Conservation (phyloP, 352 stramenopile species). For the Pythium guiyangense region DNA sequence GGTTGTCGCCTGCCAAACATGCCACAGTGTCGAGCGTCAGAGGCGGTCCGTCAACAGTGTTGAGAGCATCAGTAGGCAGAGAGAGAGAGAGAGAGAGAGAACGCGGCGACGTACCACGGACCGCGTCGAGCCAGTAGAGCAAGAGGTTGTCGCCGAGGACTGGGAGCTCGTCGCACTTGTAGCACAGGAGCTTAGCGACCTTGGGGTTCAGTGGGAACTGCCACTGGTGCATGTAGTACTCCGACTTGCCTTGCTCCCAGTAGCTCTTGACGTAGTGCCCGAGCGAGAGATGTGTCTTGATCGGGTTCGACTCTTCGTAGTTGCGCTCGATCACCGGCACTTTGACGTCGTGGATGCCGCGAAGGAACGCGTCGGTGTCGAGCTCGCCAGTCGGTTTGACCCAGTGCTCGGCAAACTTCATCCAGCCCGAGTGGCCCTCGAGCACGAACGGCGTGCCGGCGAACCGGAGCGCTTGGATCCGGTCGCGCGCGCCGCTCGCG, state of each 20-base stretch:
- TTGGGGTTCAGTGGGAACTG: slow-evolving; percentile 89
- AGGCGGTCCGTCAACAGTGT: too few species aligned
- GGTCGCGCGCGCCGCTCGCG: slow-evolving; percentile 40
- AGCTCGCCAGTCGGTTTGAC: slow-evolving; percentile 51
- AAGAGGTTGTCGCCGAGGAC: slow-evolving; percentile 91
- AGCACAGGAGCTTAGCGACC: slow-evolving; percentile 69
- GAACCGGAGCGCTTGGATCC: slow-evolving; percentile 58
- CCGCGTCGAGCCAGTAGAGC: slow-evolving; percentile 88
- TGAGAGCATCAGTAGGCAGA: not conserved
- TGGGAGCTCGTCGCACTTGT: slow-evolving; percentile 84
- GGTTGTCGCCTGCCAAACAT: slow-evolving; percentile 80
- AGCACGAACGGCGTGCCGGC: slow-evolving; percentile 69
- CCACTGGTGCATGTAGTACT: slow-evolving; percentile 95
- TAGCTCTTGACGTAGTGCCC: slow-evolving; percentile 80
- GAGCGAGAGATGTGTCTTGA: slow-evolving; percentile 66
- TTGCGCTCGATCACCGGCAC: slow-evolving; percentile 76
- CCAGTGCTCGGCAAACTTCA: slow-evolving; percentile 64
- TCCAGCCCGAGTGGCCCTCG: slow-evolving; percentile 56
- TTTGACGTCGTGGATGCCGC: slow-evolving; percentile 73
- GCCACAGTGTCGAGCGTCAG: too few species aligned
- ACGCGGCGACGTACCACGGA: slow-evolving; percentile 30
- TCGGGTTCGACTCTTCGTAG: slow-evolving; percentile 72
- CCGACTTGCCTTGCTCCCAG: slow-evolving; percentile 69
- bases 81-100: not conserved
- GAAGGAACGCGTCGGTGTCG: slow-evolving; percentile 52